These are phyloP conservation scores for Monosporascus cannonballus DNA, from an alignment of 2,329 filamentous ascomycete species.

Conservation along the genomic window DNA sequence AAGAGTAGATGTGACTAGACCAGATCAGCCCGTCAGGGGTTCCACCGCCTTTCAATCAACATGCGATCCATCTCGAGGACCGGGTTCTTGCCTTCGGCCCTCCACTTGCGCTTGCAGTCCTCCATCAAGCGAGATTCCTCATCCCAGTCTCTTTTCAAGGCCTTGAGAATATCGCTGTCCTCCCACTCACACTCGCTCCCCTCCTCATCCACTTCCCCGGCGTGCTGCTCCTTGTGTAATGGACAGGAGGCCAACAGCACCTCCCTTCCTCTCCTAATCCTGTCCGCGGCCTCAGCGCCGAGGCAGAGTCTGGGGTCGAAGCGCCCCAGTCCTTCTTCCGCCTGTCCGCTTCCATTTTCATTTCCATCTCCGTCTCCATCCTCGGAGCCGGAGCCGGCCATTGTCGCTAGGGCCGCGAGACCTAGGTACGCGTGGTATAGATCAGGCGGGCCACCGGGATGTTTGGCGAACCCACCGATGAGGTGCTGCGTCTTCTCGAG, in stretches of 20 bases:
- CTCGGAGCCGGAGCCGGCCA: slow-evolving; percentile 32
- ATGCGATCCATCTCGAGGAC: slow-evolving; percentile 6
- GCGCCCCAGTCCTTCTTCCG: slow-evolving; percentile 60
- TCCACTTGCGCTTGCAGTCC: slow-evolving; percentile 6
- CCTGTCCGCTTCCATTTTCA: slow-evolving; percentile 1
- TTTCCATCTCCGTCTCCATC: background rate
- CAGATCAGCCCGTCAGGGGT: background rate
- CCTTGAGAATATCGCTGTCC: slow-evolving; percentile 2
- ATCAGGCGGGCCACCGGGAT: slow-evolving; percentile 62
- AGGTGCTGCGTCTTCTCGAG: slow-evolving; percentile 80
- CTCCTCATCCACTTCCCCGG: slow-evolving; percentile 5
- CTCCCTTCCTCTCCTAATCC: slow-evolving; percentile 41
- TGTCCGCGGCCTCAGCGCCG: slow-evolving; percentile 51
- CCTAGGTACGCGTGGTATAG: slow-evolving; percentile 88
- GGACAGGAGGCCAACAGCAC: background rate
- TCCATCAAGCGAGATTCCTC: slow-evolving; percentile 1
- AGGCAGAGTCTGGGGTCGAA: slow-evolving; percentile 75
- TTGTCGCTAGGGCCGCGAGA: slow-evolving; percentile 68
- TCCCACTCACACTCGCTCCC: slow-evolving; percentile 2
- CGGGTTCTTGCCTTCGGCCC: slow-evolving; percentile 9
- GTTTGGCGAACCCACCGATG: slow-evolving; percentile 78
- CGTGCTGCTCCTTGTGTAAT: background rate
- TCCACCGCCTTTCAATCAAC: slow-evolving; percentile 2
- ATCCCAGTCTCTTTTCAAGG: slow-evolving; percentile 6
- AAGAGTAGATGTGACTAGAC: no score